Evolutionary conservation across 148 eudicot species (phyloP).

Genomic region (Rhododendron molle): DNA sequence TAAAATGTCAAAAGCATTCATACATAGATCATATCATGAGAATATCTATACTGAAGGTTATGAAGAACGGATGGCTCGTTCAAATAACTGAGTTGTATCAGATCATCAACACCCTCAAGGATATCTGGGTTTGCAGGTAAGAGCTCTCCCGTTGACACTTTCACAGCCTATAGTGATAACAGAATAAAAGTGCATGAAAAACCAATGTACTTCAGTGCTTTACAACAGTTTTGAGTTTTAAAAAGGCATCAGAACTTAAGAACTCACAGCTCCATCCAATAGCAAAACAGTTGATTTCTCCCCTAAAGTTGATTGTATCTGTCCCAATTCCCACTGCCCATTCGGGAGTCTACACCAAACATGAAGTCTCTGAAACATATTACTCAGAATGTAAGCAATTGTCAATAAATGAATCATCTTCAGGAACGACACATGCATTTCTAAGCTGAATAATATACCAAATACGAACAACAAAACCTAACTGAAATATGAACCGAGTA

Average conservation of each 20-base stretch:
- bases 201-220: constrained; percentile 7
- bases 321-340: constrained; percentile 75
- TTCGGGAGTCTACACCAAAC: constrained; percentile 71
- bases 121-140: constrained; percentile 91
- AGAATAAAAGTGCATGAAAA: constrained; percentile 11
- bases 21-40: constrained; percentile 74
- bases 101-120: constrained; percentile 89
- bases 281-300: constrained; percentile 61
- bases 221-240: constrained; percentile 3
- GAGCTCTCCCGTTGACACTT: constrained; percentile 54
- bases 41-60: constrained; percentile 77
- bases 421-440: neutral
- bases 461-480: neutral
- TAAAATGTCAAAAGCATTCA: constrained; percentile 13
- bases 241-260: constrained; percentile 9
- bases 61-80: constrained; percentile 93
- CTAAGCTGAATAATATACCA: neutral
- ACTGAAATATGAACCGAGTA: neutral
- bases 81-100: constrained; percentile 84
- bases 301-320: constrained; percentile 58
- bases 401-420: constrained; percentile 5
- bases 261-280: constrained; percentile 66
- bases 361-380: constrained; percentile 68
- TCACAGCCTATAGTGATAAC: constrained; percentile 45
- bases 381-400: constrained; percentile 11